Evolutionary conservation across 768 basidiomycete species (phyloP).

Genomic region (Amanita pallidorosea): DNA sequence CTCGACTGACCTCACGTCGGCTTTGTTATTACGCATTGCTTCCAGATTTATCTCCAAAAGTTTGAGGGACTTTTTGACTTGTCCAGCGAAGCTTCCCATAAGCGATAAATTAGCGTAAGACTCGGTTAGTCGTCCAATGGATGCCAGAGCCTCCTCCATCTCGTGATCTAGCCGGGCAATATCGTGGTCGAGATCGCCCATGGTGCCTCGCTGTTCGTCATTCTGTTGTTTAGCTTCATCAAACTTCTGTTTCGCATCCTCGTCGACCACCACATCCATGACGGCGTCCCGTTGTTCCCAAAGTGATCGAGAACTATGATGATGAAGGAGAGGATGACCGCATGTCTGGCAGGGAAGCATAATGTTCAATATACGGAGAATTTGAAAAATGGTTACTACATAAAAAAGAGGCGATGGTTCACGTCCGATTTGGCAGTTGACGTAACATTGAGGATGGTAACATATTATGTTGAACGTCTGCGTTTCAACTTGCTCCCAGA

Average conservation of each 20-base stretch:
- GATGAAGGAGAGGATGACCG: neutral
- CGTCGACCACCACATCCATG: constrained; percentile 5
- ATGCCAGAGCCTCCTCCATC: neutral
- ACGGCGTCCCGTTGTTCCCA: neutral
- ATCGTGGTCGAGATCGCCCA: neutral
- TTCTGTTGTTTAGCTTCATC: neutral
- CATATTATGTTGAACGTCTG: neutral
- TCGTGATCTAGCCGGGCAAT: neutral
- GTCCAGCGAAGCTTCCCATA: constrained; percentile 1
- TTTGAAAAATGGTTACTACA: neutral
- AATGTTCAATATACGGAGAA: neutral
- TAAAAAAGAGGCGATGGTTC: neutral
- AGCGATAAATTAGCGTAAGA: constrained; percentile 1
- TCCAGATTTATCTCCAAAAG: constrained; percentile 2
- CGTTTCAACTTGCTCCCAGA: neutral
- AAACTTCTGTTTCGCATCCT: constrained; percentile 9
- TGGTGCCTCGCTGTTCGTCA: neutral
- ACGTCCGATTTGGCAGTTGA: neutral
- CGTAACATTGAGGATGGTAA: neutral
- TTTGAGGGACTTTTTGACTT: neutral
- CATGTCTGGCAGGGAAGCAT: neutral
- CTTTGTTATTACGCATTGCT: neutral
- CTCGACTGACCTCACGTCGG: neutral
- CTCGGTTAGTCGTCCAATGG: neutral
- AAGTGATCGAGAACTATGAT: neutral